Conservation (phyloP, 78 protist species). For the Planoprotostelium fungivorum region DNA sequence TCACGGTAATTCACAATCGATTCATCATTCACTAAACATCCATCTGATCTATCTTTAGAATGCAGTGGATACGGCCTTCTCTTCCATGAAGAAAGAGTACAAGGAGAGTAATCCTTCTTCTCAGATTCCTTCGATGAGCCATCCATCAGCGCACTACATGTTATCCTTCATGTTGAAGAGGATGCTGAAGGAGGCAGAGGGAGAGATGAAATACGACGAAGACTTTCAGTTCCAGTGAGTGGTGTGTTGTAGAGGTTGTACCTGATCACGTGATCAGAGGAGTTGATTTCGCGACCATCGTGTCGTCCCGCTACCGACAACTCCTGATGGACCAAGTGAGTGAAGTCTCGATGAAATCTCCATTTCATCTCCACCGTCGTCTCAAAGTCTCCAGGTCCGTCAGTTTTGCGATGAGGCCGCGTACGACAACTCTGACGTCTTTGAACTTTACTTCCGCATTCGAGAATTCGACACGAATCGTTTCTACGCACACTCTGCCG, state of each 20-base stretch:
- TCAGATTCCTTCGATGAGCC: not conserved
- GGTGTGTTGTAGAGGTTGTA: too few relatives aligned
- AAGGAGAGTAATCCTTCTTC: not conserved
- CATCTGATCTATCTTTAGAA: not conserved
- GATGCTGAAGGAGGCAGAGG: not conserved
- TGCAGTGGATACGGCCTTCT: not conserved
- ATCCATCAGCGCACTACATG: not conserved
- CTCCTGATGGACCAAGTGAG: not conserved
- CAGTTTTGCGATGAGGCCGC: not conserved
- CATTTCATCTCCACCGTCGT: not conserved
- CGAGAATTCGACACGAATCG: not conserved
- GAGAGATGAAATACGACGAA: not conserved
- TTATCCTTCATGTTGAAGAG: not conserved
- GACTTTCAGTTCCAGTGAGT: not conserved
- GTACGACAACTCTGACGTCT: not conserved
- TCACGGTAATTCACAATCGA: not conserved
- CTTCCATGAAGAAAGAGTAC: not conserved
- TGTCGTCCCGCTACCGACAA: not conserved
- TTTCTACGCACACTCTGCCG: not conserved
- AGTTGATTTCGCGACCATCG: not conserved
- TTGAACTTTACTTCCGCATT: not conserved
- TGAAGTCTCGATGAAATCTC: not conserved
- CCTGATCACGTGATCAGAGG: too few relatives aligned
- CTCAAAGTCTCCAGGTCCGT: not conserved
- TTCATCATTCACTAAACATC: not conserved